Conservation (phyloP, 208 protist genomes). For the Acanthamoeba castellanii region DNA sequence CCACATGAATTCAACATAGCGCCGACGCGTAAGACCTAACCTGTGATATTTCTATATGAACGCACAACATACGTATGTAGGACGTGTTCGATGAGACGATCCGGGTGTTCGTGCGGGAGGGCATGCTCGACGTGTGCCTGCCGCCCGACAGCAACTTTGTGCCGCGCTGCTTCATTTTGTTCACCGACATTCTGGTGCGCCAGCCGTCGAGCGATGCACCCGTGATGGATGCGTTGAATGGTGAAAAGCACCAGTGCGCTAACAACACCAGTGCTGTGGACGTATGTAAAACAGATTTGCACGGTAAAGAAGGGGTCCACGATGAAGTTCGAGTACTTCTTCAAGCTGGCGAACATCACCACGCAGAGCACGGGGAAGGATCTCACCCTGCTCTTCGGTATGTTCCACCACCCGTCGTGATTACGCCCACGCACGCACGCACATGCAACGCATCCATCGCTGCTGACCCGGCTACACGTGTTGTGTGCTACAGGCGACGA, state of each 20-base stretch:
- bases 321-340: conserved; percentile 64
- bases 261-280: background rate
- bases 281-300: background rate
- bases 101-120: conserved; percentile 42
- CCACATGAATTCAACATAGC: background rate
- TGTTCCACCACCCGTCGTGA: background rate
- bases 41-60: background rate
- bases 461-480: background rate
- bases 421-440: background rate
- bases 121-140: conserved; percentile 62
- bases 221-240: background rate
- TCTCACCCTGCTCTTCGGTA: background rate
- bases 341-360: conserved; percentile 50
- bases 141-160: background rate
- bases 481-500: background rate
- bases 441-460: background rate
- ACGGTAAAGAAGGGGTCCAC: conserved; percentile 15
- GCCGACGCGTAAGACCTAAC: background rate
- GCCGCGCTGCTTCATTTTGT: conserved; percentile 20
- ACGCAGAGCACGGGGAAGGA: background rate
- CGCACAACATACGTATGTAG: background rate
- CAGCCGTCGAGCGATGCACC: background rate
- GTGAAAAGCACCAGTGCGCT: background rate
- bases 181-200: conserved; percentile 60
- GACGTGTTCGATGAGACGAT: conserved; percentile 58